Evolutionary conservation across 164 flowering plant species (phyloP).

Genomic region (Magnolia kwangsiensis): DNA sequence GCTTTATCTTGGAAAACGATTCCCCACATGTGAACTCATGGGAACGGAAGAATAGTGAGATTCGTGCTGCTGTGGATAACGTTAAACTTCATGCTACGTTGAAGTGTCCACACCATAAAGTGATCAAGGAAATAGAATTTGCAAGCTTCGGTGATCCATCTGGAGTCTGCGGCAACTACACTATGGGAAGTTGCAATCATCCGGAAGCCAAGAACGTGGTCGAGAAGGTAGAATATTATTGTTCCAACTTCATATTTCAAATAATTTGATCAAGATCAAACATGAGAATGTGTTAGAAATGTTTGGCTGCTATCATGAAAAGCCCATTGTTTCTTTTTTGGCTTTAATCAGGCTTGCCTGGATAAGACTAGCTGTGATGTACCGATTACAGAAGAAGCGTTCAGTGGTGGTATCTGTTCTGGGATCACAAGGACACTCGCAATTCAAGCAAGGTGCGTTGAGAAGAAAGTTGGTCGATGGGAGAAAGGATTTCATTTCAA

Average conservation of each 20-base stretch:
- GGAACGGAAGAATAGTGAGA: slow-evolving; percentile 29
- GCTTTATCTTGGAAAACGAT: slow-evolving; percentile 41
- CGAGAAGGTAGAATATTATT: slow-evolving; percentile 39
- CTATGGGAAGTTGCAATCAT: slow-evolving; percentile 45
- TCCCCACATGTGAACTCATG: slow-evolving; percentile 57
- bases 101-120: slow-evolving; percentile 51
- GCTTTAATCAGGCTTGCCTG: slow-evolving; percentile 53
- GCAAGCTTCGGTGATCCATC: slow-evolving; percentile 70
- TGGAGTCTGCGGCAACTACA: slow-evolving; percentile 61
- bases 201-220: slow-evolving; percentile 36
- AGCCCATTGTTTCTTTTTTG: neutral
- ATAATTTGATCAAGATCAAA: neutral
- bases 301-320: neutral
- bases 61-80: slow-evolving; percentile 33
- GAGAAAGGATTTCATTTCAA: neutral
- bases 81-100: slow-evolving; percentile 35
- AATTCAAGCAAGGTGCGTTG: slow-evolving; percentile 53
- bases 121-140: slow-evolving; percentile 47
- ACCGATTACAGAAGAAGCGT: slow-evolving; percentile 31
- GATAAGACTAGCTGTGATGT: slow-evolving; percentile 51
- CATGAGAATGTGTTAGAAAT: neutral
- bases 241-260: neutral
- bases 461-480: neutral
- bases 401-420: slow-evolving; percentile 40
- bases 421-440: slow-evolving; percentile 50